phyloP scores from a whole-genome alignment of 495 filamentous ascomycete species.

The Parachaetomium inaequale region DNA sequence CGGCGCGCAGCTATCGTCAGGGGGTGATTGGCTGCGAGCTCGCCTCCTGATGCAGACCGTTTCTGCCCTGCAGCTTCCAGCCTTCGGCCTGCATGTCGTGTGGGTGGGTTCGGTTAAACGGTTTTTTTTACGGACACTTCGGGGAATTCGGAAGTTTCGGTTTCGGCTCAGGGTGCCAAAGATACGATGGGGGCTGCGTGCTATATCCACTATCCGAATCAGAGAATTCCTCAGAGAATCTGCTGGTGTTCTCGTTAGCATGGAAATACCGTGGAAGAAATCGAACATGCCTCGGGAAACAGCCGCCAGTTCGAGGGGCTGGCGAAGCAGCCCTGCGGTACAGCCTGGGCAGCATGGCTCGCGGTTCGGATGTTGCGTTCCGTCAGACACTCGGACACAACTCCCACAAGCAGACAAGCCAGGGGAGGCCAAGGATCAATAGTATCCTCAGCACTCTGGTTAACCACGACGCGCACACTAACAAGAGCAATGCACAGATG shows the following conservation, averaged over 20 bases:
- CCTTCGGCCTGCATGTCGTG: background rate
- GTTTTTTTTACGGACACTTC: background rate
- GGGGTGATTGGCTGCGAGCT: background rate
- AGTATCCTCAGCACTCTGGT: background rate
- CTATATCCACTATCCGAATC: too few relatives aligned
- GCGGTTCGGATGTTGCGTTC: background rate
- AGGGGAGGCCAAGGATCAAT: background rate
- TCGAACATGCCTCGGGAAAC: too few relatives aligned
- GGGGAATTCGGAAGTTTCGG: background rate
- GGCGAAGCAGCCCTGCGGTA: background rate
- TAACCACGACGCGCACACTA: background rate
- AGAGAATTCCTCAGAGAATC: background rate
- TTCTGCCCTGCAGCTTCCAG: background rate
- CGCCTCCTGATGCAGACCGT: constrained; percentile 9
- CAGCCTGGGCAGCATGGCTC: background rate
- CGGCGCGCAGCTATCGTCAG: background rate
- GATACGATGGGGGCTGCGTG: background rate
- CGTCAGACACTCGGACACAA: background rate
- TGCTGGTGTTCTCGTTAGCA: background rate
- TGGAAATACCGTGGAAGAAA: background rate
- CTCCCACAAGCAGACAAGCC: background rate
- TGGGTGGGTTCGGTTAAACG: constrained; percentile 9
- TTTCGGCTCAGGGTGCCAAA: background rate
- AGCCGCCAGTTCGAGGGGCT: background rate
- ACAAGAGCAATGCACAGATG: background rate